These are phyloP conservation scores for Nannochloropsis salina DNA, from an alignment of 108 stramenopile genomes.

Conservation along the genomic window DNA sequence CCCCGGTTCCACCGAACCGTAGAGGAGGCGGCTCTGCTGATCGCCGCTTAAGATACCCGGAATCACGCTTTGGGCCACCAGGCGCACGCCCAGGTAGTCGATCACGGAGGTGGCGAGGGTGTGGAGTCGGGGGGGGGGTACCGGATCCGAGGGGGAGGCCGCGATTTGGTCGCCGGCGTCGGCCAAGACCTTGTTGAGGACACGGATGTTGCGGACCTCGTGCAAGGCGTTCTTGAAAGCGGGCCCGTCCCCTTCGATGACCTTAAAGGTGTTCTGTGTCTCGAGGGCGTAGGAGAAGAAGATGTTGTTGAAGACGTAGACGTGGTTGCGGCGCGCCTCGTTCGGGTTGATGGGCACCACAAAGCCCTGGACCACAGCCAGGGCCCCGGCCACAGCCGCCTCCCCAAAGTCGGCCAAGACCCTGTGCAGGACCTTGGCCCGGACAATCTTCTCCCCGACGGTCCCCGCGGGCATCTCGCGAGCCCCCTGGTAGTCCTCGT, in stretches of 20 bases:
- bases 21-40: constrained; percentile 69
- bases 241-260: not conserved
- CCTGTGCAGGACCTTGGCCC: constrained; percentile 71
- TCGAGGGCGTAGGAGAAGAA: constrained; percentile 62
- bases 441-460: constrained; percentile 65
- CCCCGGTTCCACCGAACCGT: constrained; percentile 79
- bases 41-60: constrained; percentile 81
- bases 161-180: constrained; percentile 24
- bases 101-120: constrained; percentile 83
- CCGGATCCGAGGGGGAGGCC: constrained; percentile 62
- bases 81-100: constrained; percentile 73
- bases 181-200: constrained; percentile 18
- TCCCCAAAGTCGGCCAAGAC: constrained; percentile 82
- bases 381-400: constrained; percentile 67
- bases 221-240: not conserved
- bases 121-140: constrained; percentile 60
- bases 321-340: constrained; percentile 73
- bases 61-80: constrained; percentile 58
- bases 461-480: constrained; percentile 69
- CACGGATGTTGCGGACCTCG: not conserved
- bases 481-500: constrained; percentile 82
- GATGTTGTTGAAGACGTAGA: constrained; percentile 91
- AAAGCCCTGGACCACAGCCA: constrained; percentile 75
- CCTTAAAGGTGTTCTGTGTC: not conserved
- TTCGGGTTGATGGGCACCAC: constrained; percentile 85